phyloP scores from a whole-genome alignment of 2,329 filamentous ascomycete genomes.

The Penicillium sp. region DNA sequence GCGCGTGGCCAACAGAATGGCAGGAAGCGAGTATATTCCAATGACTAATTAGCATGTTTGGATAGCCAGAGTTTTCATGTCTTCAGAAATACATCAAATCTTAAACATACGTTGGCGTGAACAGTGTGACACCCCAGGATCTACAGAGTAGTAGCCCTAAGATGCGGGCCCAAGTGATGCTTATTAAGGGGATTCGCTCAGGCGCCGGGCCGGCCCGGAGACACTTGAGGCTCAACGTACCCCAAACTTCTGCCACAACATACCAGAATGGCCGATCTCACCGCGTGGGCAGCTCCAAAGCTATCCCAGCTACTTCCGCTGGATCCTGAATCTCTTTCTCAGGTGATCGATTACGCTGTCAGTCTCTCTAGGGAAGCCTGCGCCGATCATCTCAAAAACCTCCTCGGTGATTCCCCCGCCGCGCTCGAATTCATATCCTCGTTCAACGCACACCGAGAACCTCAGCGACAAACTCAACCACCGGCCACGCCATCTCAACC shows the following conservation, averaged over 20 bases:
- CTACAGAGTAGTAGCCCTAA: background rate
- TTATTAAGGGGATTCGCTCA: slow-evolving; percentile 3
- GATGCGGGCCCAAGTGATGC: background rate
- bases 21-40: background rate
- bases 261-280: slow-evolving; percentile 31
- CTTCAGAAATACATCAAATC: too few relatives aligned
- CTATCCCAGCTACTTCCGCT: slow-evolving; percentile 80
- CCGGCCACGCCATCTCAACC: slow-evolving; percentile 6
- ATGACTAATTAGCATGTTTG: background rate
- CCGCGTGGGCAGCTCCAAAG: slow-evolving; percentile 65
- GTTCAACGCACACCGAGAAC: slow-evolving; percentile 68
- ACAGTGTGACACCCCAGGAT: background rate
- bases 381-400: slow-evolving; percentile 80
- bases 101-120: background rate
- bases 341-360: slow-evolving; percentile 79
- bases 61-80: too few relatives aligned
- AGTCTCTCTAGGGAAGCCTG: slow-evolving; percentile 76
- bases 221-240: background rate
- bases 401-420: slow-evolving; percentile 83
- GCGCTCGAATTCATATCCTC: slow-evolving; percentile 70
- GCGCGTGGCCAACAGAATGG: too few relatives aligned
- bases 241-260: background rate
- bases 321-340: slow-evolving; percentile 79
- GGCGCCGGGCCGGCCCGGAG: too few relatives aligned
- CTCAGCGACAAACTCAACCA: slow-evolving; percentile 28